phyloP scores from a whole-genome alignment of 106 monocot species.

The Apostasia shenzhenica region DNA sequence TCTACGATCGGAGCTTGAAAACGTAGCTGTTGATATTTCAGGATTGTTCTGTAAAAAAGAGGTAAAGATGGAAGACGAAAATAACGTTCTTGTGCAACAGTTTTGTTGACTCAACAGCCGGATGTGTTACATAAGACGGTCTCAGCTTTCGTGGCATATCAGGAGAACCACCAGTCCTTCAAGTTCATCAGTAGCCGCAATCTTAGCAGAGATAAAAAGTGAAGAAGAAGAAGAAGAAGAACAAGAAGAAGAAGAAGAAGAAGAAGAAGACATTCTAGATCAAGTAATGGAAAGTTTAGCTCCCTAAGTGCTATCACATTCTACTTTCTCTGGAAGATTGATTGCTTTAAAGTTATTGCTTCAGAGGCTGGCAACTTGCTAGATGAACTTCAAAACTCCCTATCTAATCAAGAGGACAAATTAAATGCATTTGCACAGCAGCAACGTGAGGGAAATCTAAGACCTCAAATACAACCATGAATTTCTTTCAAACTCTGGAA shows the following conservation, averaged over 20 bases:
- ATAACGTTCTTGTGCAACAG: constrained; percentile 57
- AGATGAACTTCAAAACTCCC: constrained; percentile 65
- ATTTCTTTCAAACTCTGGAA: constrained; percentile 82
- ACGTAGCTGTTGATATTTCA: constrained; percentile 78
- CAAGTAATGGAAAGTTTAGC: constrained; percentile 58
- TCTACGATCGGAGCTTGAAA: constrained; percentile 78
- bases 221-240: no score
- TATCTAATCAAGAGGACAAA: constrained; percentile 68
- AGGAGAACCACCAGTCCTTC: constrained; percentile 51
- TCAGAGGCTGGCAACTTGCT: constrained; percentile 79
- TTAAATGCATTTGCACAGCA: constrained; percentile 64
- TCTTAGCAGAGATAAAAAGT: constrained; percentile 82
- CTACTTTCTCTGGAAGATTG: constrained; percentile 58
- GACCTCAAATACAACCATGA: constrained; percentile 63
- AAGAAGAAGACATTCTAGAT: constrained; percentile 74
- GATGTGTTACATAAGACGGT: constrained; percentile 81
- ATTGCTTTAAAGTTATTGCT: constrained; percentile 80
- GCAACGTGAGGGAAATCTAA: constrained; percentile 82
- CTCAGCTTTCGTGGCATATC: constrained; percentile 70
- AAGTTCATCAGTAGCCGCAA: constrained; percentile 77
- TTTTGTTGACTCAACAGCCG: constrained; percentile 76
- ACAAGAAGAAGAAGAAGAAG: no score
- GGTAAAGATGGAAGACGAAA: constrained; percentile 83
- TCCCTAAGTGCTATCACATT: constrained; percentile 59
- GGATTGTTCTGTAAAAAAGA: constrained; percentile 97